Base-by-base conservation (phyloP, 345 rosid species). In the Mercurialis annua region DNA sequence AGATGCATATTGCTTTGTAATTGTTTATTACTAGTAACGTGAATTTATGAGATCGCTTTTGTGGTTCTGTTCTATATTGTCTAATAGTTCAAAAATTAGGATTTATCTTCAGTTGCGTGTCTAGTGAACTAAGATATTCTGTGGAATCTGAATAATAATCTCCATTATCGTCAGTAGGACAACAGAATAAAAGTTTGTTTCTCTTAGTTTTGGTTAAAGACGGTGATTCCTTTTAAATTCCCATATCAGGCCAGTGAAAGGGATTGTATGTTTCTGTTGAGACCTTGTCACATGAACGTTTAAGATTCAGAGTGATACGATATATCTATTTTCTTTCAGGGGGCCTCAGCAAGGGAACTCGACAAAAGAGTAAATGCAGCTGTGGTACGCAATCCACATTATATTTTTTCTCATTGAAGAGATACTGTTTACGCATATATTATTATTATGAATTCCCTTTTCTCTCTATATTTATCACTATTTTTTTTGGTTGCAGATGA, bases 361-460 rank as follows among this genome's bases (percentile, higher is more conserved):
- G 96, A 30, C 86, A 87, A 58, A 83, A 69, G 72, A 76, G 57
- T 36, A 55, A 89, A 85, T 73, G 90, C 97, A 47, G 97, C 97
- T 46, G 80, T 83, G 90, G 98, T 93, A 68, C 59, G 81, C 49
- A 46, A 38, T n/a, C 48, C 33, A 50, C 44, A 44, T 23, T 29
- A 46, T 47, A 26, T n/a, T 2, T 21, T 17, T n/a, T 58, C 52
- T 55, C 48, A 26, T 26, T 0, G 15, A 33, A 61, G 44, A 46
- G 7, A 49, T 51, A 18, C 33, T 59, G 21, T 30, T 21, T 30
- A 0, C n/a, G n/a, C n/a, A n/a, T n/a, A n/a, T n/a, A n/a, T n/a
- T n/a, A n/a, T n/a, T n/a, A n/a, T n/a, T n/a, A n/a, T n/a, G n/a
- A n/a, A n/a, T n/a, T n/a, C n/a, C n/a, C n/a, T n/a, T n/a, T n/a